These are phyloP conservation scores for Colletotrichum falcatum DNA, from an alignment of 2,329 filamentous ascomycete genomes.

Conservation along the genomic window DNA sequence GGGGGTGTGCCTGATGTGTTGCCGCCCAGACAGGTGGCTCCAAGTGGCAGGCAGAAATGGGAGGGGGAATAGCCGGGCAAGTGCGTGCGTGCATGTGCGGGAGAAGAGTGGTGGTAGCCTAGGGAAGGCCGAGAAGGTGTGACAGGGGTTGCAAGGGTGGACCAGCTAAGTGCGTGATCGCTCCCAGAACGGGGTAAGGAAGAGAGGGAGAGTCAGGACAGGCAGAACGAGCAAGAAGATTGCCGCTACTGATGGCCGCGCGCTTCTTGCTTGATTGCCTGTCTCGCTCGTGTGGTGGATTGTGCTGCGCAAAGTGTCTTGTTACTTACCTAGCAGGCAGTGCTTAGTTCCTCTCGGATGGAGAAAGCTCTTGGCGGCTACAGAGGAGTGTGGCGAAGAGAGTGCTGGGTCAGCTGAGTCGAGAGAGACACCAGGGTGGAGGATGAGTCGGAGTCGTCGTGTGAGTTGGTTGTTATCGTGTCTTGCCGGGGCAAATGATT, in stretches of 20 bases:
- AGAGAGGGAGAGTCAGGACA: not conserved
- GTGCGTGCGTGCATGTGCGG: constrained; percentile 10
- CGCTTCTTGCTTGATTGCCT: constrained; percentile 17
- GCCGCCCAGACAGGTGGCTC: constrained; percentile 48
- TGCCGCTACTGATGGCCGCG: not conserved
- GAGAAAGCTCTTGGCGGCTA: constrained; percentile 28
- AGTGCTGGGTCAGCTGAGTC: constrained; percentile 31
- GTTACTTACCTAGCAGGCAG: constrained; percentile 38
- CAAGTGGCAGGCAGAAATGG: constrained; percentile 46
- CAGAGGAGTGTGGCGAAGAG: constrained; percentile 35
- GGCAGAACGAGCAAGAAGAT: constrained; percentile 9
- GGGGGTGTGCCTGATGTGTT: constrained; percentile 40
- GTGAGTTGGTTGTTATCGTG: constrained; percentile 18
- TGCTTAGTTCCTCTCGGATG: constrained; percentile 25
- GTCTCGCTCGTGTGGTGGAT: not conserved
- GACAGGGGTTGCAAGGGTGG: constrained; percentile 22
- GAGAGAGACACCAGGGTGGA: constrained; percentile 19
- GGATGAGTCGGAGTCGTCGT: constrained; percentile 38
- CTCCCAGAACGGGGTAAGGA: constrained; percentile 16
- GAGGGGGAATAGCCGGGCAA: constrained; percentile 29
- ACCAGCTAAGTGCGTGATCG: constrained; percentile 35
- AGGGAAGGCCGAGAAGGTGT: constrained; percentile 33
- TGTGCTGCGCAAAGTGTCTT: constrained; percentile 8
- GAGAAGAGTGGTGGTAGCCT: constrained; percentile 30
- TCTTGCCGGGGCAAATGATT: constrained; percentile 23